A percentile compares a stretch with the other conserved stretches of the same genome.
phyloP scores from a whole-genome alignment of 805 yeast species.

The Metschnikowia lochheadii region DNA sequence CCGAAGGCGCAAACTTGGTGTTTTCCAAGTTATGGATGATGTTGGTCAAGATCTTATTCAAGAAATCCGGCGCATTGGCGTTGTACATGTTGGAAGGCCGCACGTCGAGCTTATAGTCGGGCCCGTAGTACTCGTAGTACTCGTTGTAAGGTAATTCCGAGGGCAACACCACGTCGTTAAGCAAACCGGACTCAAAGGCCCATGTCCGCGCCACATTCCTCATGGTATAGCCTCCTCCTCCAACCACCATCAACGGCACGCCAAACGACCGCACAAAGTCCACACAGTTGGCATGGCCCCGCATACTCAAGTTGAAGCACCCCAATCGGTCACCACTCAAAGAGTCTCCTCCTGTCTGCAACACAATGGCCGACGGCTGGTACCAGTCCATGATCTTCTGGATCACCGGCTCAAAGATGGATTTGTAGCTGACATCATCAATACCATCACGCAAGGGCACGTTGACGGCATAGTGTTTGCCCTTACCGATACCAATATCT shows the following conservation, averaged over 20 bases:
- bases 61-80: constrained; percentile 89
- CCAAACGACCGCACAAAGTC: constrained; percentile 80
- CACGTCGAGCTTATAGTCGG: constrained; percentile 92
- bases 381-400: constrained; percentile 74
- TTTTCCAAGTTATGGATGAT: constrained; percentile 76
- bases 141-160: constrained; percentile 89
- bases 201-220: constrained; percentile 94
- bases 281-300: constrained; percentile 95
- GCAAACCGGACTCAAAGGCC: constrained; percentile 88
- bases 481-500: constrained; percentile 80
- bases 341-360: constrained; percentile 98
- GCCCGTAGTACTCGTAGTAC: constrained; percentile 95
- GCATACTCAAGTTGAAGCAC: constrained; percentile 88
- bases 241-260: constrained; percentile 87
- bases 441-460: constrained; percentile 91
- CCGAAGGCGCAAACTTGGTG: constrained; percentile 96
- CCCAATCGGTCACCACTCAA: constrained; percentile 94
- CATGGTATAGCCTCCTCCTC: constrained; percentile 99
- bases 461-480: constrained; percentile 78
- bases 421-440: constrained; percentile 82
- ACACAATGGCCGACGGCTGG: constrained; percentile 94
- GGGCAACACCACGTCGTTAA: constrained; percentile 74
- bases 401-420: constrained; percentile 86
- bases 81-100: constrained; percentile 95
- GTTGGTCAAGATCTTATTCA: constrained; percentile 76